Base-by-base conservation (phyloP, 2,329 filamentous ascomycete species). In the Penicillium frequentans region DNA sequence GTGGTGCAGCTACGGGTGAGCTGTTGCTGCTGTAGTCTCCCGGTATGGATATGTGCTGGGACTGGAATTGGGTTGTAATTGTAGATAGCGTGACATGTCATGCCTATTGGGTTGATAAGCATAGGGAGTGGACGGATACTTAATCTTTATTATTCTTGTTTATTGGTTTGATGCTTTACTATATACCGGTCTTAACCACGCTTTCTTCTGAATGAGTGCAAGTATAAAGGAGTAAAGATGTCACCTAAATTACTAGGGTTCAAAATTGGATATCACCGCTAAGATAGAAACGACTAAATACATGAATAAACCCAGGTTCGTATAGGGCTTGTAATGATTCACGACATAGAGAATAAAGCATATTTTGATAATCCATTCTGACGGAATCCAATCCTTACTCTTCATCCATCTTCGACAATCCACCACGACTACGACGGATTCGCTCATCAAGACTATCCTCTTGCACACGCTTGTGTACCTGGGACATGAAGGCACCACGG, bases 1-100 rank as follows among this genome's bases (percentile, higher is more conserved):
- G 85, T 47, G 81, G 81, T 24, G 84, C 82, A 10, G 84, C 82
- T 62, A 90, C 90, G 63, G 88, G 87, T 8, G 90, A 93, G 77
- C 77, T 93, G 73, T 77, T 93, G 68, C 79, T 87, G 71, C 77
- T 90, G 68, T 90, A 79, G 44, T 49, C 24, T 55, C 19, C 19
- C 37, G 37, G 60, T 44, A 35, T 57, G 23, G 31, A 16, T 33
- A 14, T 33, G 5, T 16, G 31, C 31, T 33, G 14, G 31, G 31
- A 16, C 5, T 39, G 35, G 35, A 39, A 42, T 8, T 23, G 14
- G 19, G 39, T n/a, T 65, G 53, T 64, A 61, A 35, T 56, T 62
- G 57, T 64, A 59, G 56, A 62, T 64, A 63, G 53, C 56, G 50
- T 55, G 46, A 24, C 50, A 26, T 46, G 16, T 43, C 46, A 44